Evolutionary conservation across 2,329 filamentous ascomycete species (phyloP), one percentile per base, ranked within the genome.

Genomic region (Aspergillus arachidicola): DNA sequence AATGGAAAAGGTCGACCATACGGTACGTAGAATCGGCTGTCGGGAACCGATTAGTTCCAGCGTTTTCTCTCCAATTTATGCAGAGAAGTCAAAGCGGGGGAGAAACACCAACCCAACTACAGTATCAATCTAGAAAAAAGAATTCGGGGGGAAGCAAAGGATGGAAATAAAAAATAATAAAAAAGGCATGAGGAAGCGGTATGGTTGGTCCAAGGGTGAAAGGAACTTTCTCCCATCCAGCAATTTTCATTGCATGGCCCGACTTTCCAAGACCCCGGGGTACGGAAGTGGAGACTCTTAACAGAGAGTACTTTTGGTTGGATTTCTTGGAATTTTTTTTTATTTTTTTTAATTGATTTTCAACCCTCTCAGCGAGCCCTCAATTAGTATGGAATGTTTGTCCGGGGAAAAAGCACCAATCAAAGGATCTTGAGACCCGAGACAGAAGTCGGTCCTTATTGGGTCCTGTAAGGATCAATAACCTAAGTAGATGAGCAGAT

Each of bases 161-260:
- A 28, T 28, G 30, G 11, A 32, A 32, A 11, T 32, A 1, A 54
- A 56, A 57, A 46, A 6, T 28, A 21, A n/a, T 46, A 59, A 59
- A 28, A 19, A 21, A 26, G n/a, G 7, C n/a, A 57, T 16, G 38
- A 58, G 54, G 48, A 57, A 38, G 54, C 30, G 21, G 50, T 53
- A 36, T 64, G 61, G 64, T 64, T 61, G 61, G 61, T 57, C 57
- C 21, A 65, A 68, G 65, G 66, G 53, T 26, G 63, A 69, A 69
- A 45, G 66, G 65, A 68, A 68, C 54, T 64, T 67, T 62, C 32
- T 54, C 45, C 36, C 38, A 45, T 60, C 58, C 38, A 28, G 46
- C 28, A 55, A 63, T 61, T 58, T 48, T 60, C 50, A 54, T 36
- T 54, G 50, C 50, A 54, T 54, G 50, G 50, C 28, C 30, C 28